A percentile compares a stretch with the other conserved stretches of the same genome.
phyloP scores from a whole-genome alignment of 345 rosid genomes.

The Fremontodendron californicum region DNA sequence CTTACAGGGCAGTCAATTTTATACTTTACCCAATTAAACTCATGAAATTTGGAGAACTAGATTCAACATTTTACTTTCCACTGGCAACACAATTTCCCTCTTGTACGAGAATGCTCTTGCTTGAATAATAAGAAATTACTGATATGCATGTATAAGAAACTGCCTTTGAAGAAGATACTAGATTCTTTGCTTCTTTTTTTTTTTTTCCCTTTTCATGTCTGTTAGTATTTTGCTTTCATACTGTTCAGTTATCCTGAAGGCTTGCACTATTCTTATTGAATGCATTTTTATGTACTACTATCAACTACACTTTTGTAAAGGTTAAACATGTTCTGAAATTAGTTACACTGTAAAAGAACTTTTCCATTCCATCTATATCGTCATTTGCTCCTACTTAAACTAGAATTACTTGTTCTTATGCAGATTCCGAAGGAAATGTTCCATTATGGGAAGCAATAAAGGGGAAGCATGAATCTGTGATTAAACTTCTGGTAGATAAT shows the following conservation, averaged over 20 bases:
- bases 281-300: background rate
- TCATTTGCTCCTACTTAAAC: background rate
- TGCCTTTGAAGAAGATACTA: background rate
- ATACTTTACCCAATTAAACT: background rate
- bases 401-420: background rate
- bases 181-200: background rate
- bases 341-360: background rate
- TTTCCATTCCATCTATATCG: background rate
- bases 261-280: no score
- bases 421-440: constrained; percentile 80
- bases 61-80: background rate
- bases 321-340: background rate
- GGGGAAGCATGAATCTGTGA: constrained; percentile 47
- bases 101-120: background rate
- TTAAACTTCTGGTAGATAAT: constrained; percentile 53
- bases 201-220: background rate
- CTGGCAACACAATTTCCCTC: background rate
- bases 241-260: no score
- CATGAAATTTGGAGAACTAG: background rate
- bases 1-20: background rate
- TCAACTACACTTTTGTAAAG: background rate
- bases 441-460: constrained; percentile 84
- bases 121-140: background rate
- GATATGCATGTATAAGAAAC: background rate
- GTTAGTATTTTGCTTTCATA: background rate